Evolutionary conservation across 2,329 filamentous ascomycete genomes (phyloP).

Genomic region (Chaetomiaceae sp.): DNA sequence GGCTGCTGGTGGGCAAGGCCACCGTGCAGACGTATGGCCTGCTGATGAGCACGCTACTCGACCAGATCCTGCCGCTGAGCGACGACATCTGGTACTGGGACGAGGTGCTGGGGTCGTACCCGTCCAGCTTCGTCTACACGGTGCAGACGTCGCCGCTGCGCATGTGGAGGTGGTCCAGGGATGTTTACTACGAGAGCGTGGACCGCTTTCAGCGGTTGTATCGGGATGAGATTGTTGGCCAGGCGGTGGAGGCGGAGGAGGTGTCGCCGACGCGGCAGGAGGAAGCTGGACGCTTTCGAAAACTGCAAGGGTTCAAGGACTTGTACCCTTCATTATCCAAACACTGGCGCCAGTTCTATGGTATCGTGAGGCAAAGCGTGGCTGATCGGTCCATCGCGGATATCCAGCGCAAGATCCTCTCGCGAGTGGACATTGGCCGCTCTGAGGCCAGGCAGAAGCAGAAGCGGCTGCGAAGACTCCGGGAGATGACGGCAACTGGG

Average conservation of each 20-base stretch:
- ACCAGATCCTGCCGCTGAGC: constrained; percentile 76
- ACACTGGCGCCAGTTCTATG: constrained; percentile 70
- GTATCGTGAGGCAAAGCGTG: constrained; percentile 71
- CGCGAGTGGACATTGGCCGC: constrained; percentile 71
- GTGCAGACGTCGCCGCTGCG: constrained; percentile 78
- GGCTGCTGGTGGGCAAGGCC: constrained; percentile 86
- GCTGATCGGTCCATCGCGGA: constrained; percentile 66
- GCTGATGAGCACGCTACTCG: constrained; percentile 70
- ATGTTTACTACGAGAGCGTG: constrained; percentile 62
- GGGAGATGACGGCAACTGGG: constrained; percentile 78
- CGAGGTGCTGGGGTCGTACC: constrained; percentile 73
- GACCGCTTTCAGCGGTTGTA: constrained; percentile 36
- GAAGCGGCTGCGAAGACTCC: constrained; percentile 63
- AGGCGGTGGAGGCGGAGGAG: constrained; percentile 2
- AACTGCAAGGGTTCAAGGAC: constrained; percentile 13
- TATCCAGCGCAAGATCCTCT: constrained; percentile 67
- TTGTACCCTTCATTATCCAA: constrained; percentile 37
- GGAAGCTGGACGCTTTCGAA: neutral
- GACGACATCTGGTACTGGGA: constrained; percentile 97
- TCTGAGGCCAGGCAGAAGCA: constrained; percentile 73
- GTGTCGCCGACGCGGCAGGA: constrained; percentile 20
- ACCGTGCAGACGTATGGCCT: constrained; percentile 86
- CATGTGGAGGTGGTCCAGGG: constrained; percentile 66
- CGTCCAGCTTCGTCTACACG: constrained; percentile 76
- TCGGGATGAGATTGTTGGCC: constrained; percentile 11